These are phyloP conservation scores for Exobasidium cylindrosporum DNA, from an alignment of 1,284 basidiomycete species.

Conservation along the genomic window DNA sequence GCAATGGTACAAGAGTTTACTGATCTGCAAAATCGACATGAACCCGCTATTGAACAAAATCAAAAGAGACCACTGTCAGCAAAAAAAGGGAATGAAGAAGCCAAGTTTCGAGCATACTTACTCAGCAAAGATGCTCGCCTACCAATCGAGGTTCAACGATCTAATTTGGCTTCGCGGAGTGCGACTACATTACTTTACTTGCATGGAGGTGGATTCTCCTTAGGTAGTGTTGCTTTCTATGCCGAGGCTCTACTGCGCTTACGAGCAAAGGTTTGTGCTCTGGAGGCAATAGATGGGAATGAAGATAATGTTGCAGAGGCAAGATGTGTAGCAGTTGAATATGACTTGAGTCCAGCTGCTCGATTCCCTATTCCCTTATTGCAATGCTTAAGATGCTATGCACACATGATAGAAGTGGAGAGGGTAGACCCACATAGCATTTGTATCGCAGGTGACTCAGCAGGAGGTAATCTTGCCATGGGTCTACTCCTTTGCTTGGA, in stretches of 20 bases:
- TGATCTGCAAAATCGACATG: conserved; percentile 12
- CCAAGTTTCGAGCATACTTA: conserved; percentile 46
- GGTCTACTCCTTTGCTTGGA: conserved; percentile 43
- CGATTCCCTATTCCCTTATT: conserved; percentile 47
- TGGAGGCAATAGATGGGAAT: conserved; percentile 12
- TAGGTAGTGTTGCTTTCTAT: conserved; percentile 53
- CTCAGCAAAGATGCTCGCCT: conserved; percentile 30
- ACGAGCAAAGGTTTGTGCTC: conserved; percentile 17
- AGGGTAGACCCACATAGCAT: conserved; percentile 38
- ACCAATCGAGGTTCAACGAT: conserved; percentile 16
- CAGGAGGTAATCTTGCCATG: conserved; percentile 49
- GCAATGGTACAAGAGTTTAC: conserved; percentile 36
- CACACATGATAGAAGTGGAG: conserved; percentile 50
- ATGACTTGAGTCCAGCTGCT: conserved; percentile 42
- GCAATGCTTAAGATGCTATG: conserved; percentile 52
- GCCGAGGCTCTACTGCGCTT: conserved; percentile 51
- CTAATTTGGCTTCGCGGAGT: conserved; percentile 15
- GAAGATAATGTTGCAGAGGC: conserved; percentile 2
- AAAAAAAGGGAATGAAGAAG: conserved; percentile 14
- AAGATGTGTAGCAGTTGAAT: conserved; percentile 51
- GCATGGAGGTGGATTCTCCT: conserved; percentile 53
- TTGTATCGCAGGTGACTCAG: conserved; percentile 51
- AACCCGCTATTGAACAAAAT: not conserved
- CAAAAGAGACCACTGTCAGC: conserved; percentile 3
- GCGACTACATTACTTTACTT: conserved; percentile 48